Conservation (phyloP, 805 yeast genomes). For the Saccharomyces mikatae region DNA sequence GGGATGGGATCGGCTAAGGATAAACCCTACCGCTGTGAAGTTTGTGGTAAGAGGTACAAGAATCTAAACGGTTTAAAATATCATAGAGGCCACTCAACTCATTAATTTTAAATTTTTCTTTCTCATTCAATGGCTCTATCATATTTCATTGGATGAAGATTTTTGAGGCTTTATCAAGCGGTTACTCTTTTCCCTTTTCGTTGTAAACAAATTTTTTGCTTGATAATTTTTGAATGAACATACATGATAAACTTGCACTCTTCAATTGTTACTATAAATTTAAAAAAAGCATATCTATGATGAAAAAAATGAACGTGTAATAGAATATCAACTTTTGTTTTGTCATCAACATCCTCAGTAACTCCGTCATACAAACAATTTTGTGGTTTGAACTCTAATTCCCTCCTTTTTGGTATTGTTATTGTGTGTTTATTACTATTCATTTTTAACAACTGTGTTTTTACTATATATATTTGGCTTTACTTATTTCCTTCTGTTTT, state of each 20-base stretch:
- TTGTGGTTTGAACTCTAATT: neutral
- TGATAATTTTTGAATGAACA: neutral
- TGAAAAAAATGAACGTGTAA: neutral
- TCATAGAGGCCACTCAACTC: constrained; percentile 97
- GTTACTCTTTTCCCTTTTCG: neutral
- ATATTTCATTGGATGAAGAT: too few species aligned
- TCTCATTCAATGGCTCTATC: neutral
- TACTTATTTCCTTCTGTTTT: neutral
- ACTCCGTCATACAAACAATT: neutral
- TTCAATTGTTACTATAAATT: neutral
- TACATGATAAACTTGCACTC: neutral
- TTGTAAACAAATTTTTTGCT: neutral
- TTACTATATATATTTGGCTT: neutral
- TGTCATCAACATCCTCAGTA: neutral
- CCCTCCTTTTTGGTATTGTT: neutral
- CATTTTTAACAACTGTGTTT: neutral
- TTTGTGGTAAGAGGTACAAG: constrained; percentile 94
- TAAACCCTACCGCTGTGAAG: constrained; percentile 96
- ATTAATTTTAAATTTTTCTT: constrained; percentile 36
- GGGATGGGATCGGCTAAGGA: constrained; percentile 94
- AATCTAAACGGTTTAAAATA: constrained; percentile 93
- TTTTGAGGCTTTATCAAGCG: neutral
- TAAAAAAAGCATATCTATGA: neutral
- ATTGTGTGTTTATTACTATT: neutral
- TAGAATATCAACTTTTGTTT: neutral